A percentile compares a stretch with the other conserved stretches of the same genome.
Conservation (phyloP, 73 alveolate genomes). For the Symbiodinium natans region DNA sequence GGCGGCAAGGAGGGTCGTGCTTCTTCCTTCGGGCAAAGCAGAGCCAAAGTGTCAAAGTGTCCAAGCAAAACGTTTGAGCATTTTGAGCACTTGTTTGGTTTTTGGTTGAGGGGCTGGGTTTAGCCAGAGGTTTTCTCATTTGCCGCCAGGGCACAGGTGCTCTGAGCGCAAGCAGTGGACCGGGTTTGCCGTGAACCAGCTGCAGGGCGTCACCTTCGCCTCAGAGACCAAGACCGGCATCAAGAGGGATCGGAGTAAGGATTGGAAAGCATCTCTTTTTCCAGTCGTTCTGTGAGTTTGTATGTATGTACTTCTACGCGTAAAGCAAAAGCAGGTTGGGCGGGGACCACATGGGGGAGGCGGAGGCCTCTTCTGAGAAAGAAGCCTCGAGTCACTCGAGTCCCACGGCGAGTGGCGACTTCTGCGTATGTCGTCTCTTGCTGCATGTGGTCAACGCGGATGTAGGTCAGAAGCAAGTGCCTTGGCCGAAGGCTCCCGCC, state of each 20-base stretch:
- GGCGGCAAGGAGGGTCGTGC: background rate
- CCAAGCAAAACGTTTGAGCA: background rate
- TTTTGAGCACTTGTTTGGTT: background rate
- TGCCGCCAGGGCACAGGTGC: background rate
- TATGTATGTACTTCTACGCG: too few species aligned
- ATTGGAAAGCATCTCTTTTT: too few species aligned
- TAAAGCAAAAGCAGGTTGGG: too few species aligned
- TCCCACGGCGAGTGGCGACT: background rate
- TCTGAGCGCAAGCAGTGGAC: conserved; percentile 7
- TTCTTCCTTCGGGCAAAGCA: background rate
- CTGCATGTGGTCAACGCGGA: background rate
- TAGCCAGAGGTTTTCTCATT: background rate
- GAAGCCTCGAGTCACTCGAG: background rate
- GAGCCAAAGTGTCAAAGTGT: background rate
- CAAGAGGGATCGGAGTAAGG: too few species aligned
- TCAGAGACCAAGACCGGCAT: too few species aligned
- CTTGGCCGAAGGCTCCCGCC: too few species aligned
- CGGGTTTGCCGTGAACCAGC: background rate
- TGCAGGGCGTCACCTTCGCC: background rate
- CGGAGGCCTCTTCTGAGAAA: background rate
- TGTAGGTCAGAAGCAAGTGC: background rate
- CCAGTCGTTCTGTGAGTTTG: too few species aligned
- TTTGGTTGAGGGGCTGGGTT: too few species aligned
- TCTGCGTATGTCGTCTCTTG: background rate
- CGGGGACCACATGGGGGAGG: background rate